A percentile compares a stretch with the other conserved stretches of the same genome.
Conservation (phyloP, 2,329 filamentous ascomycete genomes). For the Pezizomycotina sp. region DNA sequence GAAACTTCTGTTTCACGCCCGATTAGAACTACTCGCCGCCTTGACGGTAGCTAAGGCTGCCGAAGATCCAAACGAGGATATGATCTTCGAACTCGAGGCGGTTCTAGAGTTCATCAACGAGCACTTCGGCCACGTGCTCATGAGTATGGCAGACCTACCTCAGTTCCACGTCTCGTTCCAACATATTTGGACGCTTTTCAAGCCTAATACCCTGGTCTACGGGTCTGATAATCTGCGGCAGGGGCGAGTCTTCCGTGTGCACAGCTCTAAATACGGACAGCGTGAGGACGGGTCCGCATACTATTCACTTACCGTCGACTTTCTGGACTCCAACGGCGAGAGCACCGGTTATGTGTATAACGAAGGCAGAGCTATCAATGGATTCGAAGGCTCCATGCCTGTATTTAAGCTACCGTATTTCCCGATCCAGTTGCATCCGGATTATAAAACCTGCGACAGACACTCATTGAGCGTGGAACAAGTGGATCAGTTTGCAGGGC, state of each 20-base stretch:
- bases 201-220: background rate
- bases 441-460: background rate
- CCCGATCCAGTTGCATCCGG: background rate
- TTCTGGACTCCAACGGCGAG: background rate
- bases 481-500: background rate
- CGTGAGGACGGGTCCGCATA: background rate
- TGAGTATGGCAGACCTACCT: background rate
- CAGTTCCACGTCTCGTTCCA: background rate
- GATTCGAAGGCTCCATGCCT: background rate
- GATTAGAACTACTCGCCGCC: background rate
- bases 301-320: background rate
- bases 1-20: background rate
- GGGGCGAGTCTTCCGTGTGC: background rate
- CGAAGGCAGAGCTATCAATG: background rate
- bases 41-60: background rate
- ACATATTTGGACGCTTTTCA: background rate
- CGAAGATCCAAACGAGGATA: background rate
- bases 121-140: background rate
- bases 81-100: background rate
- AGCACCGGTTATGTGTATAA: background rate
- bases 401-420: background rate
- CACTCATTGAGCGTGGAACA: background rate
- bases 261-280: background rate
- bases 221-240: background rate
- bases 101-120: background rate